Evolutionary conservation across 73 alveolate genomes (phyloP), one percentile per base, ranked within the genome.

Genomic region (Effrenium voratum): DNA sequence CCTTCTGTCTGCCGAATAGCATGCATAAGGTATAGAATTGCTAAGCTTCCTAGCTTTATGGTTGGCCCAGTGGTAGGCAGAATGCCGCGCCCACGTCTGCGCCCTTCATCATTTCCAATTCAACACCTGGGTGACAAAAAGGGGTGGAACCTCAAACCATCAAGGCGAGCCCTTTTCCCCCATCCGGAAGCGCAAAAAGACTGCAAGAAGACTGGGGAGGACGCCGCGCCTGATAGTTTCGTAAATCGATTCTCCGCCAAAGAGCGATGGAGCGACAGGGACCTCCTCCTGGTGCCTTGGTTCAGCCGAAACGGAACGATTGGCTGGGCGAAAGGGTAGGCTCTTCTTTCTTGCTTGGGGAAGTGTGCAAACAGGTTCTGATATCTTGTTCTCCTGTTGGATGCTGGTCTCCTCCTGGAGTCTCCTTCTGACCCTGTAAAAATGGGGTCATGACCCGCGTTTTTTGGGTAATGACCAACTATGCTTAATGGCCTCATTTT

Each of bases 191-290:
- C 16, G 72, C n/a, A 57, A 57, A 57, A 0, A 2, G 28, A 57
- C 16, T 22, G 72, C 1, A 57, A 57, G n/a, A 57, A 57, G n/a
- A 57, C n/a, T 30, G 3, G 72, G n/a, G 1, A 57, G 28, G 1
- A 30, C 82, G 82, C 82, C 83, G 30, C 55, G 87, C 97, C 97
- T 90, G 97, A 90, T 90, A 32, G 86, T 90, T 45, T 90, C 97
- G 73, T 90, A 75, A 90, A 75, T 75, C 83, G 97, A 90, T 43
- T 90, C 97, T 47, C 97, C 97, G 97, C 97, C 55, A 41, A 90
- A 90, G 75, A 90, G 34, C 87, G 87, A 46, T 50, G 97, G 97
- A 75, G 76, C 97, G 16, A 75, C 45, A 87, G 86, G 97, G 68
- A 26, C 8, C 32, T 90, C 95, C 10, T 66, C 87, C 45, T 52